Percentiles rank a stretch among this genome's conserved stretches.
phyloP scores from a whole-genome alignment of 768 basidiomycete species.

The Tephrocybe sp. region DNA sequence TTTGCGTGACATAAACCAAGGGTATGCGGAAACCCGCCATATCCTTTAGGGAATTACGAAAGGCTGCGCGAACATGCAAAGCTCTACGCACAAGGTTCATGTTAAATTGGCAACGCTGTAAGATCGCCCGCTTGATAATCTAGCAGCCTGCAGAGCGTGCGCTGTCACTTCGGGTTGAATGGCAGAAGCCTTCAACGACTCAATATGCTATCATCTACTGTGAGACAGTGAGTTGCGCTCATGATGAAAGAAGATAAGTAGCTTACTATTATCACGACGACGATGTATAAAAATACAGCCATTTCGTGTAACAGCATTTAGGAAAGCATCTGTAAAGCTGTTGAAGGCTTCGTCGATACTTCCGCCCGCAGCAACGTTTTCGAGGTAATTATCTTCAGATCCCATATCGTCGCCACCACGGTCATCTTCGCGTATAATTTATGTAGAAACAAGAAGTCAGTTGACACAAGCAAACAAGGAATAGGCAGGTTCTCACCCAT shows the following conservation, averaged over 20 bases:
- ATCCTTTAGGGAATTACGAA: too few relatives aligned
- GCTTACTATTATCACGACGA: slow-evolving; percentile 51
- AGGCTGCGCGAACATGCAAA: too few relatives aligned
- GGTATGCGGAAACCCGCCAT: too few relatives aligned
- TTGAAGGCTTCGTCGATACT: slow-evolving; percentile 47
- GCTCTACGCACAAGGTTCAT: too few relatives aligned
- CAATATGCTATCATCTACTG: slow-evolving; percentile 60
- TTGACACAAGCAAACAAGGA: not conserved
- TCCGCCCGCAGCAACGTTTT: slow-evolving; percentile 28
- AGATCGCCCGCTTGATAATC: too few relatives aligned
- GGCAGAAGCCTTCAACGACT: slow-evolving; percentile 53
- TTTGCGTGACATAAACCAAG: too few relatives aligned
- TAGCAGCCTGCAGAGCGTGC: slow-evolving; percentile 79
- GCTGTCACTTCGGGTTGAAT: slow-evolving; percentile 68
- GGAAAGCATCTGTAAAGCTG: slow-evolving; percentile 51
- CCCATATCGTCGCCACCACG: slow-evolving; percentile 58
- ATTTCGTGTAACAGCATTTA: slow-evolving; percentile 40
- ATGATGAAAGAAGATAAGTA: not conserved
- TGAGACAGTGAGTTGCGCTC: slow-evolving; percentile 7
- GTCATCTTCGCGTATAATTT: slow-evolving; percentile 60
- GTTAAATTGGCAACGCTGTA: too few relatives aligned
- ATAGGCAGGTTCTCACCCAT: slow-evolving; percentile 25
- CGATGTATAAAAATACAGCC: slow-evolving; percentile 48
- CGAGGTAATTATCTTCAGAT: slow-evolving; percentile 62
- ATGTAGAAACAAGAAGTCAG: slow-evolving; percentile 38